A percentile compares a stretch with the other conserved stretches of the same genome.
Conservation (phyloP, 148 eudicot genomes). For the Beta vulgaris region DNA sequence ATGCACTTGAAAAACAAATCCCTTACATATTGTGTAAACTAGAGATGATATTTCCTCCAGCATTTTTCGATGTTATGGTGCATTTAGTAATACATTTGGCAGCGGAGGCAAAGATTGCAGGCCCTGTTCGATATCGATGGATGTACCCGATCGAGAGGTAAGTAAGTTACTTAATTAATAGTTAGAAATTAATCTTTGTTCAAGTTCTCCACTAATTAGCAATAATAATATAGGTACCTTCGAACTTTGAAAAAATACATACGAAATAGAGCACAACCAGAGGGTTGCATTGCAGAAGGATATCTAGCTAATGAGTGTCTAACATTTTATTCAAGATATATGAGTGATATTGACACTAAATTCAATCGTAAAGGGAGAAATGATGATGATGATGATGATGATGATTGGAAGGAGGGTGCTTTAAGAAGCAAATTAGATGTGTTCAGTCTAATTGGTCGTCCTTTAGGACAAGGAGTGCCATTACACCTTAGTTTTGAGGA, state of each 20-base stretch:
- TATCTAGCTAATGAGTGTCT: slow-evolving; percentile 16
- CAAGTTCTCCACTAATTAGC: not conserved
- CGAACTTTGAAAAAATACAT: not conserved
- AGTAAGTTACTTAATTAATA: not conserved
- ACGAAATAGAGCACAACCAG: not conserved
- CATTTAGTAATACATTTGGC: slow-evolving; percentile 2
- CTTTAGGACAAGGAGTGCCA: not conserved
- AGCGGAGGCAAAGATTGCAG: not conserved
- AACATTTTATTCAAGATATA: slow-evolving; percentile 21
- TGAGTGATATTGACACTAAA: slow-evolving; percentile 21
- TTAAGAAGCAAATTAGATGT: not conserved
- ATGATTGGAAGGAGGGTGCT: not conserved
- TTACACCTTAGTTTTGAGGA: not conserved
- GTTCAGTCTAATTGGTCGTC: not conserved
- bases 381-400: slow-evolving; percentile 11
- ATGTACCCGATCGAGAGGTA: slow-evolving; percentile 9
- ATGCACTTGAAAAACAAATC: not conserved
- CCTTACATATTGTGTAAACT: slow-evolving; percentile 2
- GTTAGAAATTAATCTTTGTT: not conserved
- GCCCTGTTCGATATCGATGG: not conserved
- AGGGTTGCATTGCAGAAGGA: slow-evolving; percentile 9
- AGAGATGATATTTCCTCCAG: slow-evolving; percentile 3
- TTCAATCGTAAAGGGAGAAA: slow-evolving; percentile 7
- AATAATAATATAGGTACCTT: not conserved
- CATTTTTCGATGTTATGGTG: slow-evolving; percentile 11